A percentile compares a stretch with the other conserved stretches of the same genome.
These are phyloP conservation scores for Podaxis pistillaris DNA, from an alignment of 768 basidiomycete genomes.

Conservation along the genomic window DNA sequence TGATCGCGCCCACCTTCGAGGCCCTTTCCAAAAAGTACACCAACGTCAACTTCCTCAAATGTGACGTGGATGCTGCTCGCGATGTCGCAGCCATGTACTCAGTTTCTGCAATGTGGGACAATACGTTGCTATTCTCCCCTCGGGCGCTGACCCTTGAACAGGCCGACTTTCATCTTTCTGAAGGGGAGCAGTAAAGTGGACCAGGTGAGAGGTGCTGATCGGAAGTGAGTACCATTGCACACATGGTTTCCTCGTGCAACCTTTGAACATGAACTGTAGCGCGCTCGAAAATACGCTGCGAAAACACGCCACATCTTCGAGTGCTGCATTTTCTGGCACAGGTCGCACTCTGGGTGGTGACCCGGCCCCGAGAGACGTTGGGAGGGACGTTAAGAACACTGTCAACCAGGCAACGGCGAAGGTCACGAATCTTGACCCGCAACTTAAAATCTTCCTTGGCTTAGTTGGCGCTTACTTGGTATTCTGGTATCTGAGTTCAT, in stretches of 20 bases:
- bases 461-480: slow-evolving; percentile 64
- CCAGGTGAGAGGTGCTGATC: slow-evolving; percentile 71
- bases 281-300: slow-evolving; percentile 58
- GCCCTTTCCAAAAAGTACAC: slow-evolving; percentile 64
- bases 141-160: slow-evolving; percentile 23
- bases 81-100: slow-evolving; percentile 66
- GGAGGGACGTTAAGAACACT: slow-evolving; percentile 31
- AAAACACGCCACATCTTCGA: slow-evolving; percentile 41
- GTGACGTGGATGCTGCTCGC: slow-evolving; percentile 69
- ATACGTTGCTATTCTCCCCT: not conserved
- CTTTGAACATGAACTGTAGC: slow-evolving; percentile 34
- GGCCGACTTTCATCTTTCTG: slow-evolving; percentile 85
- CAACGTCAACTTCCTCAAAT: slow-evolving; percentile 80
- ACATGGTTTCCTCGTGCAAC: not conserved
- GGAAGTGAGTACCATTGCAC: slow-evolving; percentile 40
- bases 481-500: slow-evolving; percentile 49
- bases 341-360: slow-evolving; percentile 66
- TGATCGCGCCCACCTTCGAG: slow-evolving; percentile 77
- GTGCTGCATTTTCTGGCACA: slow-evolving; percentile 61
- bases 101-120: slow-evolving; percentile 70
- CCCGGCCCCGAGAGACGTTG: slow-evolving; percentile 32
- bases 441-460: slow-evolving; percentile 62
- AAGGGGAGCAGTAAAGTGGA: slow-evolving; percentile 67
- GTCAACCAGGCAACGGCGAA: slow-evolving; percentile 32
- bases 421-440: slow-evolving; percentile 58